Evolutionary conservation across 1,284 basidiomycete species (phyloP), one percentile per base, ranked within the genome.

Genomic region (Ceratobasidium sp.): DNA sequence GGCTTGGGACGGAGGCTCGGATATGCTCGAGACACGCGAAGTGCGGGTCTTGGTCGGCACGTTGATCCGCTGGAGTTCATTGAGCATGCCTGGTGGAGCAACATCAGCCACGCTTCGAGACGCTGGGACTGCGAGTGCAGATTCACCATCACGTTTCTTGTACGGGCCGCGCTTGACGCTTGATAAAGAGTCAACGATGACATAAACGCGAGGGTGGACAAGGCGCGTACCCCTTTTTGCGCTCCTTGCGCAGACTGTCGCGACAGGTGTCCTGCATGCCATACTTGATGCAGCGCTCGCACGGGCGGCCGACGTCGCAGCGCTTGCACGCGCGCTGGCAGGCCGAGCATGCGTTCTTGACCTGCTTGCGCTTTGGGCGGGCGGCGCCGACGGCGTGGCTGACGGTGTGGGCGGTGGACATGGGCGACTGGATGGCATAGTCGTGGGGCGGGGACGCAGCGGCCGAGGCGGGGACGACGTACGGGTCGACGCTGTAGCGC

Each of bases 311-410:
- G 82, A 94, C 93, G 86, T 96, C 94, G 84, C 94, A 96, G 85
- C 95, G 95, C 88, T 96, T 96, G 88, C 94, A 96, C 0, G 94
- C 93, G 84, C 93, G 94, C 85, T 95, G 94, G 83, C 94, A 96
- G 82, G 94, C 93, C 64, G 93, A 94, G 85, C 94, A 96, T 74
- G 94, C 94, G 81, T 95, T 95, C 89, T 96, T 96, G 87, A 96
- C 94, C 83, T 96, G 94, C 79, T 92, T 89, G 81, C 94, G 92
- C 85, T 96, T 96, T 46, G 87, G 80, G 20, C 73, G 73, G 16
- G 38, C 64, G 1, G 73, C 52, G 10, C 54, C 59, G 59, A 44
- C 52, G 27, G 7, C 5, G 20, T 59, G 50, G 48, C 41, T 23
- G 14, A 14, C 55, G 38, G 55, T 3, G 27, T 48, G 41, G 20